Percentiles rank a stretch among this genome's conserved stretches.
phyloP scores from a whole-genome alignment of 345 rosid species.

The Eucalyptus cloeziana region DNA sequence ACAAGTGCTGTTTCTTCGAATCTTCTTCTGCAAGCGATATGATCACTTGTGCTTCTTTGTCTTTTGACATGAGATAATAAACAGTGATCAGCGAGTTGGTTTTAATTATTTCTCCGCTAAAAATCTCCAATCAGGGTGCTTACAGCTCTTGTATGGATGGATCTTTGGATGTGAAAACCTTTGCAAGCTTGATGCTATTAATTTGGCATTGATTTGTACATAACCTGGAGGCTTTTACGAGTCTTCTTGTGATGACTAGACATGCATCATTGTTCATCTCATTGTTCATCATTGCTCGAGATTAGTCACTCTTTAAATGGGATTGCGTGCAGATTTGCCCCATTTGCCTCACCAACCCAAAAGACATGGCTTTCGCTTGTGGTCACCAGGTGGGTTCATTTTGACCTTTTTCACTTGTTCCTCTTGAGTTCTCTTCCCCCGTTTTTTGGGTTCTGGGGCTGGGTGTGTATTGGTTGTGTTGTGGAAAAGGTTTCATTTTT shows the following conservation, averaged over 20 bases:
- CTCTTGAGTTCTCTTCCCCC: background rate
- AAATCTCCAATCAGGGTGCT: background rate
- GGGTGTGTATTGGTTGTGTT: background rate
- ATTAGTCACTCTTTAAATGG: background rate
- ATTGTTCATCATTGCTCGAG: background rate
- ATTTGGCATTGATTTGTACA: background rate
- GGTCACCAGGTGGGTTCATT: conserved; percentile 2
- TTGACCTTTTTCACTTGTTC: background rate
- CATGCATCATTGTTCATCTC: background rate
- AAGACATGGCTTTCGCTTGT: conserved; percentile 10
- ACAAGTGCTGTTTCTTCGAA: background rate
- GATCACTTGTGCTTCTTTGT: background rate
- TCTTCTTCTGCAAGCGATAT: background rate
- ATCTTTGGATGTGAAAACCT: background rate
- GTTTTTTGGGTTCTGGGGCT: background rate
- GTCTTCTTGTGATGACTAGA: background rate
- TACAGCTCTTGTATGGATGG: background rate
- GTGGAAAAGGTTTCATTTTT: background rate
- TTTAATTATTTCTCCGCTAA: background rate
- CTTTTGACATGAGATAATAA: background rate
- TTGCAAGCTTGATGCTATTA: background rate
- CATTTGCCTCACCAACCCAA: conserved; percentile 3
- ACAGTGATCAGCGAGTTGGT: background rate
- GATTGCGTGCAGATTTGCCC: background rate
- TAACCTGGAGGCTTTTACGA: background rate